Evolutionary conservation across 306 rosid genomes (phyloP), one percentile per base, ranked within the genome.

Genomic region (Vigna radiata): DNA sequence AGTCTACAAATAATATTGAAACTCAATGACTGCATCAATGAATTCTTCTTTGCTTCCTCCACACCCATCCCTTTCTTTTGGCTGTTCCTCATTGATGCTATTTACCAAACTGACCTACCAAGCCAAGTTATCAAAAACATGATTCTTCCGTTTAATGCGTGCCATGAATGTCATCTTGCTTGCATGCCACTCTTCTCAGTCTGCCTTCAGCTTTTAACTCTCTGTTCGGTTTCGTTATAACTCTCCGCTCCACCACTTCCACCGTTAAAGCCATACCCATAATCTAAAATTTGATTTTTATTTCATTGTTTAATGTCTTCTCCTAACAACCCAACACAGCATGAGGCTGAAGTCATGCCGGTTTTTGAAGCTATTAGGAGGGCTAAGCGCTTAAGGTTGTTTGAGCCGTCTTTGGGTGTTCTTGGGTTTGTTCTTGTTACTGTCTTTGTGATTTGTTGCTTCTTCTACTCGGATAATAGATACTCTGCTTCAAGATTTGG

Each of bases 41-140:
- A 93, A 86, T 88, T 83, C 89, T 84, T 44, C 92, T 73, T 91
- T 91, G 92, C 98, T 89, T 91, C 87, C 60, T 83, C 62, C 3
- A 78, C 90, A 93, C 96, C 98, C 97, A 88, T 89, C 81, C 56
- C 67, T 76, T 70, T 31, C 74, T 81, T 50, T 55, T 33, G 23
- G 29, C 76, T 16, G 7, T 50, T 50, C 77, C 13, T 63, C 70
- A 84, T 75, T 79, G 19, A 80, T 80, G 23, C 25, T 56, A 63
- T 72, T 79, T 56, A 72, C 79, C 54, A 66, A 78, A 78, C 98
- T 83, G 85, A 91, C 84, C 93, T 61, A 83, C 86, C 90, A 93
- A 93, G 89, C 91, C 56, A 84, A 84, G 84, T 43, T 16, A 70
- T 12, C 81, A 56, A 58, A 33, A n/a, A 54, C 73, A 64, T 25